Evolutionary conservation across 495 filamentous ascomycete species (phyloP).

Genomic region (Tuber aestivum): DNA sequence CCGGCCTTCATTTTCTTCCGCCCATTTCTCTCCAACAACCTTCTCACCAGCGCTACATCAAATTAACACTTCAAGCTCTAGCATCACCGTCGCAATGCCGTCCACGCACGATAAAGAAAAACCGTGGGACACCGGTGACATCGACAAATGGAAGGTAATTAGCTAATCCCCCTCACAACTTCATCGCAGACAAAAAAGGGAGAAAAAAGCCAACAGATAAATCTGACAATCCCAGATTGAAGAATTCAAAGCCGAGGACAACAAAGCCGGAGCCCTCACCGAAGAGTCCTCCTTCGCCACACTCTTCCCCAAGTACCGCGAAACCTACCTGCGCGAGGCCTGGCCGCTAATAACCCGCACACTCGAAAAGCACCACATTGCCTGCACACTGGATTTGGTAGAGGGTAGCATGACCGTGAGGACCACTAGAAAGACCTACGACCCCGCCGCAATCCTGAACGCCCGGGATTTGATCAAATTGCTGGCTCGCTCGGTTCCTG

Average conservation of each 20-base stretch:
- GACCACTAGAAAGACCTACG: conserved; percentile 89
- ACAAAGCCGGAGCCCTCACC: conserved; percentile 74
- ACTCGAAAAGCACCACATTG: conserved; percentile 74
- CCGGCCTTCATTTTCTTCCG: neutral
- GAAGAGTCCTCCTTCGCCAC: conserved; percentile 90
- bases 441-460: conserved; percentile 90
- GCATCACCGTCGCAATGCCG: conserved; percentile 56
- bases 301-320: conserved; percentile 96
- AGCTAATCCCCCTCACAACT: neutral
- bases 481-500: conserved; percentile 83
- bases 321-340: conserved; percentile 83
- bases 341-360: conserved; percentile 78
- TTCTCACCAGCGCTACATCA: neutral
- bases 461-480: conserved; percentile 91
- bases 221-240: conserved; percentile 54
- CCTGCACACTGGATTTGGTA: conserved; percentile 85
- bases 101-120: conserved; percentile 92
- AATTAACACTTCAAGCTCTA: neutral
- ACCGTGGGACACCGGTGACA: conserved; percentile 95
- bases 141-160: conserved; percentile 89
- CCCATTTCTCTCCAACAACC: too few relatives aligned
- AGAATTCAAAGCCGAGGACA: conserved; percentile 77
- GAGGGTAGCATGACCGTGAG: conserved; percentile 95
- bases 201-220: neutral
- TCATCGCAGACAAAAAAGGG: neutral